Evolutionary conservation across 2,329 filamentous ascomycete genomes (phyloP), one percentile per base, ranked within the genome.

Genomic region (Metarhizium album): DNA sequence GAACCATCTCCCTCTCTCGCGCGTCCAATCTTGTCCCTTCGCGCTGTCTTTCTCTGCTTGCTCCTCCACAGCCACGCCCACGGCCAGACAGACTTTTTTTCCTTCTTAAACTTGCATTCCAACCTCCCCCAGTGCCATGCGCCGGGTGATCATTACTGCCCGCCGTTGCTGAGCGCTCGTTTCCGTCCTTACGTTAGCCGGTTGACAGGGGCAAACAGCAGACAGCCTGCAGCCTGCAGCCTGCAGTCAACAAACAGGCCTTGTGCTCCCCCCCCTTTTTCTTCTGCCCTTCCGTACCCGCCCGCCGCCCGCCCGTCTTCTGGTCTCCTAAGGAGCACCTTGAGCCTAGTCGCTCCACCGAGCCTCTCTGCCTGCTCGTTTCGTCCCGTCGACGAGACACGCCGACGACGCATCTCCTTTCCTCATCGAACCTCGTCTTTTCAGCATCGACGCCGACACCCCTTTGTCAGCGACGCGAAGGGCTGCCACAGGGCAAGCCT

Each of bases 91-190:
- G 48, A 45, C 51, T 47, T 46, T 16, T n/a, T n/a, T n/a, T n/a
- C n/a, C n/a, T n/a, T n/a, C n/a, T n/a, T n/a, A n/a, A 49, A 29
- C 20, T 47, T 48, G 37, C 47, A 47, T 49, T 38, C 27, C 50
- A 42, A 45, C 43, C 45, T 37, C 23, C 33, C 42, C 20, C 20
- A 16, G 13, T 29, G 16, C 46, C 24, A 24, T 42, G 42, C 22
- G 42, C 42, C 54, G 55, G 56, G 59, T 60, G 50, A 52, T 54
- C 52, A 55, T 53, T 55, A 46, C 42, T 47, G 52, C 49, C 47
- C 52, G 45, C 49, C 56, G 51, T 55, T 50, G 56, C 57, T 59
- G 58, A 60, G 49, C 47, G 42, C 20, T 40, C 29, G 14, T 46
- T 18, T 31, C 47, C 42, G 42, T 24, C 22, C 31, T 38, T 27